These are phyloP conservation scores for Penicillium arizonense DNA, from an alignment of 495 filamentous ascomycete species.

Conservation along the genomic window DNA sequence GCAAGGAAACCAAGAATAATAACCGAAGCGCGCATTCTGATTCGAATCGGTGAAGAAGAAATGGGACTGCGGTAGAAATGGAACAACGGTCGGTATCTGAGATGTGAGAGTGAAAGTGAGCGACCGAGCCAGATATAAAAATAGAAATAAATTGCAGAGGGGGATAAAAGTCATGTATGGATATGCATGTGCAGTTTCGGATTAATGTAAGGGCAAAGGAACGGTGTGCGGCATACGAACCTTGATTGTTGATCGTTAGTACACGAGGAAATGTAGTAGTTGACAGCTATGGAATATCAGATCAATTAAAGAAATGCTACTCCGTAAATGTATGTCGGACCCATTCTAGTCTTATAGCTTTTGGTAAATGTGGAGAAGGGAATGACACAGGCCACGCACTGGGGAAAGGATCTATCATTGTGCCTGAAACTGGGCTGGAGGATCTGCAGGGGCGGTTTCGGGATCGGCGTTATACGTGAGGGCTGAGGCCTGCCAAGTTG, in stretches of 20 bases:
- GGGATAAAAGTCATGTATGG: too few relatives aligned
- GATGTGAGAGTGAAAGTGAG: background rate
- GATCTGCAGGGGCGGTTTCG: constrained; percentile 19
- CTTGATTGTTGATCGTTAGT: background rate
- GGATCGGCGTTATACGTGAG: constrained; percentile 6
- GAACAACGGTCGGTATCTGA: constrained; percentile 1
- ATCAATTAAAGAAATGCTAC: constrained; percentile 3
- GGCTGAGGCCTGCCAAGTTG: background rate
- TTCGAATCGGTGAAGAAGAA: background rate
- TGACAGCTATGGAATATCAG: background rate
- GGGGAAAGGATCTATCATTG: constrained; percentile 3
- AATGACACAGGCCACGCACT: constrained; percentile 7
- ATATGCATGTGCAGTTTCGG: background rate
- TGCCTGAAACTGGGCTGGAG: constrained; percentile 10
- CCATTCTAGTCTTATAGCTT: constrained; percentile 23
- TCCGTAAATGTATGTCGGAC: constrained; percentile 1
- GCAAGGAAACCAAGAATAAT: constrained; percentile 17
- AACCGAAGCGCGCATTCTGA: constrained; percentile 19
- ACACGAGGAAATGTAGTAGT: too few relatives aligned
- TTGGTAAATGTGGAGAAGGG: background rate
- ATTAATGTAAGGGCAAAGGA: background rate
- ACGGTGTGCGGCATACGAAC: background rate
- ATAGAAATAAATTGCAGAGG: background rate
- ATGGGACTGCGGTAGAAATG: background rate
- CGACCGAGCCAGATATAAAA: background rate